Base-by-base conservation (phyloP, 352 stramenopile genomes). In the Globisporangium spinosum region DNA sequence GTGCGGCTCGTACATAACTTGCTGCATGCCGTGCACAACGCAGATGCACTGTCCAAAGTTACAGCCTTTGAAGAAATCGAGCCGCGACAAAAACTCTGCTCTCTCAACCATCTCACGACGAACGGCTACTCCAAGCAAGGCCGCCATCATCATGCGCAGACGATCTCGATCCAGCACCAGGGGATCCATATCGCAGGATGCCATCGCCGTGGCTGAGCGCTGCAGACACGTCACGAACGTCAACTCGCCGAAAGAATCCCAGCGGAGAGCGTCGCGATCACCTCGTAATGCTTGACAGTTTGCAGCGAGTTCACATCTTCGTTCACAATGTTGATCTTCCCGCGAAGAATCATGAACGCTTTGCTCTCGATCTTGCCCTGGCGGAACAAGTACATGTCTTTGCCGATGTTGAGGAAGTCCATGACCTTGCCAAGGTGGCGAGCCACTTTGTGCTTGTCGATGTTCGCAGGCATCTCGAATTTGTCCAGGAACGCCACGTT, bases 321-420 rank as follows among this genome's bases (percentile, higher is more conserved):
- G 25, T 91, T 90, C 53, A 94, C 86, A 27, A 94, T 91, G 58
- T 84, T 78, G 58, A 94, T 88, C 8, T 76, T 82, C n/a, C 84
- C 86, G 20, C 84, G 76, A 17, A 94, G 72, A 45, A 94, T 91
- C 32, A 94, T 43, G 64, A 92, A 94, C 27, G 86, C 86, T n/a
- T 82, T 85, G 47, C 78, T 87, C 60, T 94, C 84, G 49, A 91
- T 81, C 47, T 80, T 83, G 5, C 85, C 85, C 60, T 94, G 86
- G n/a, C 73, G 70, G 55, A 91, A 92, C 12, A 94, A 57, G 22
- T 79, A 77, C 38, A 75, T 75, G 54, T 83, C 83, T 34, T 84
- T 87, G 34, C 57, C 62, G 55, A 91, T 68, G 47, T 79, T 82
- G 12, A 76, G 27, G 59, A 94, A 94, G 32, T 70, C 73, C 25